Evolutionary conservation across 805 yeast genomes (phyloP).

Genomic region (Starmerella apis): DNA sequence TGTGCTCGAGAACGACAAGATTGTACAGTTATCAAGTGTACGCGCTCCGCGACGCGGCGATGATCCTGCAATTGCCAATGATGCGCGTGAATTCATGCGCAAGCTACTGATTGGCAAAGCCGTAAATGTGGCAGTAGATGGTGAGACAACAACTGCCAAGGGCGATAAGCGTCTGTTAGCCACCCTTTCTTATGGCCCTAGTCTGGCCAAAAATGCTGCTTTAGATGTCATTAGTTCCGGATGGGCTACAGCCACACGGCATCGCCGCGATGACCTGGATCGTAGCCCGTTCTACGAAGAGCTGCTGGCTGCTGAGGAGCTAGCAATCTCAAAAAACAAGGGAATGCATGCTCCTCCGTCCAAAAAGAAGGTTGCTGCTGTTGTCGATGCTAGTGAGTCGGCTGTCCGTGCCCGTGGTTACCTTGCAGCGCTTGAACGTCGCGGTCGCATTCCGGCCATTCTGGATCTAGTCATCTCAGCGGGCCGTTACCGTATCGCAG

Average conservation of each 20-base stretch:
- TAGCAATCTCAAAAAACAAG: slow-evolving; percentile 44
- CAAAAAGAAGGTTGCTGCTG: slow-evolving; percentile 38
- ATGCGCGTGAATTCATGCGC: slow-evolving; percentile 68
- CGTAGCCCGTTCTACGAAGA: slow-evolving; percentile 70
- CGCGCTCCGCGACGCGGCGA: slow-evolving; percentile 58
- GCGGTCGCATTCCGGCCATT: slow-evolving; percentile 52
- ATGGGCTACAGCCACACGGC: slow-evolving; percentile 66
- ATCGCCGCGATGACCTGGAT: slow-evolving; percentile 60
- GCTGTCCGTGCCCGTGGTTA: slow-evolving; percentile 62
- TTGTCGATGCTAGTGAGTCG: slow-evolving; percentile 72
- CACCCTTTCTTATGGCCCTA: slow-evolving; percentile 43
- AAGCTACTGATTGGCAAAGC: slow-evolving; percentile 58
- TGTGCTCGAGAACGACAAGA: slow-evolving; percentile 41
- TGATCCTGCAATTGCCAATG: slow-evolving; percentile 46
- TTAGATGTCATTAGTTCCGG: slow-evolving; percentile 54
- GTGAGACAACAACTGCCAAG: slow-evolving; percentile 49
- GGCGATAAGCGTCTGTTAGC: slow-evolving; percentile 57
- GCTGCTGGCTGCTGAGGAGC: slow-evolving; percentile 56
- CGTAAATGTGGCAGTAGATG: slow-evolving; percentile 52
- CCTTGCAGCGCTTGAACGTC: slow-evolving; percentile 56
- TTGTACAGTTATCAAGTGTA: slow-evolving; percentile 66
- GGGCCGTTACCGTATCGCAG: slow-evolving; percentile 52
- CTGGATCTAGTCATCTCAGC: slow-evolving; percentile 65
- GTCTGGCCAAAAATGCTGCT: slow-evolving; percentile 41
- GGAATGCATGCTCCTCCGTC: slow-evolving; percentile 46